Evolutionary conservation across 75 land plant species (phyloP).

Genomic region (Adiantum capillusveneris): DNA sequence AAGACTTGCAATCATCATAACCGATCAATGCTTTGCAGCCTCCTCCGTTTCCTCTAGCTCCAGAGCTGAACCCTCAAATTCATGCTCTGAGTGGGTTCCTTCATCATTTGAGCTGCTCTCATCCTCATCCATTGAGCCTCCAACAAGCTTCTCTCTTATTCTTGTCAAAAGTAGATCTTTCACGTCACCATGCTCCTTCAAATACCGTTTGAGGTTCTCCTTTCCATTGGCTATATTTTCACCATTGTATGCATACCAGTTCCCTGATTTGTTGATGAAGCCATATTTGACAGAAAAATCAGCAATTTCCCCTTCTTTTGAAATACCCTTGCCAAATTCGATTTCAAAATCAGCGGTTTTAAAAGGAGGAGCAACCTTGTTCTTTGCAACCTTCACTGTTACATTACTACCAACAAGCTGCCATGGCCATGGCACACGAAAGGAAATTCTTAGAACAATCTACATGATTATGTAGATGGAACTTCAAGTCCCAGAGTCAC

Average conservation of each 20-base stretch:
- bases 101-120: too few relatives aligned
- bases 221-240: slow-evolving; percentile 34
- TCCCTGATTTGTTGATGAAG: slow-evolving; percentile 41
- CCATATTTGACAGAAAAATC: slow-evolving; percentile 63
- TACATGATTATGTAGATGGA: too few relatives aligned
- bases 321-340: slow-evolving; percentile 88
- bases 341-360: slow-evolving; percentile 69
- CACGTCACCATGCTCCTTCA: slow-evolving; percentile 27
- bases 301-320: slow-evolving; percentile 59
- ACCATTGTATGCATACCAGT: slow-evolving; percentile 24
- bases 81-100: too few relatives aligned
- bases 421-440: too few relatives aligned
- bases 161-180: too few relatives aligned
- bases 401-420: slow-evolving; percentile 61
- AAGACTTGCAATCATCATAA: too few relatives aligned
- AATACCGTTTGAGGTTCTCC: slow-evolving; percentile 37
- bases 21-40: too few relatives aligned
- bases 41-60: too few relatives aligned
- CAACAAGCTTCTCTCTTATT: too few relatives aligned
- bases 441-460: too few relatives aligned
- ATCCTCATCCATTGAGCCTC: too few relatives aligned
- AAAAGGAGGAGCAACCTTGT: slow-evolving; percentile 86
- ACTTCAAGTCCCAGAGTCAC: neutral
- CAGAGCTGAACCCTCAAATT: too few relatives aligned
- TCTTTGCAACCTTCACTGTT: slow-evolving; percentile 62